Evolutionary conservation across 495 filamentous ascomycete genomes (phyloP).

Genomic region (Cudoniella acicularis): DNA sequence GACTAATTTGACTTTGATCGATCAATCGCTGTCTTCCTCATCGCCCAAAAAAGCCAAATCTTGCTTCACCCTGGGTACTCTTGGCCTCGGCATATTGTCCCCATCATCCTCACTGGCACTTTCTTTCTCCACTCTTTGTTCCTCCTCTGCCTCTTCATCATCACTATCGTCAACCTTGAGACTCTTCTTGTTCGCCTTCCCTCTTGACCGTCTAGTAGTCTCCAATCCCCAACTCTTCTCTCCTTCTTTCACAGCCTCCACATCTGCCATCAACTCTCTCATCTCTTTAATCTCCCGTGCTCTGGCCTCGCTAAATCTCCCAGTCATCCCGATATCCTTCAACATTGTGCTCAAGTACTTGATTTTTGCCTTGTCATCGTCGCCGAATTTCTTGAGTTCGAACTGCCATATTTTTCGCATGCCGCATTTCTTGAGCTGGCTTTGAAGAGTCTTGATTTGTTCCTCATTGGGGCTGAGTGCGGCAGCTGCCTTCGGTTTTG

Average conservation of each 20-base stretch:
- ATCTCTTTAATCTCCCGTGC: conserved; percentile 81
- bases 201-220: conserved; percentile 32
- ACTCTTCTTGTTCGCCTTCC: conserved; percentile 18
- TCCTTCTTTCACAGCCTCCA: conserved; percentile 77
- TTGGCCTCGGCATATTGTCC: background rate
- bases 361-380: conserved; percentile 71
- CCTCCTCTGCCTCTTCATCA: conserved; percentile 41
- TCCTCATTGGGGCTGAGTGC: conserved; percentile 62
- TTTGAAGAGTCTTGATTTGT: conserved; percentile 88
- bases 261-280: conserved; percentile 74
- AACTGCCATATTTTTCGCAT: conserved; percentile 88
- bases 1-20: too few relatives aligned
- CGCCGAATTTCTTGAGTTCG: conserved; percentile 73
- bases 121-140: conserved; percentile 37
- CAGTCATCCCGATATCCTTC: conserved; percentile 77
- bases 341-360: conserved; percentile 74
- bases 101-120: conserved; percentile 32
- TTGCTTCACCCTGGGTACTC: conserved; percentile 18
- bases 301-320: conserved; percentile 77
- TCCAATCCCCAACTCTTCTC: conserved; percentile 71
- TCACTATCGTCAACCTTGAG: conserved; percentile 27
- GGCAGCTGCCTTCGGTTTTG: conserved; percentile 24
- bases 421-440: conserved; percentile 85
- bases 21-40: conserved; percentile 15
- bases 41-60: conserved; percentile 25